Conservation (phyloP, 2,329 filamentous ascomycete species). For the Phoma sp. region DNA sequence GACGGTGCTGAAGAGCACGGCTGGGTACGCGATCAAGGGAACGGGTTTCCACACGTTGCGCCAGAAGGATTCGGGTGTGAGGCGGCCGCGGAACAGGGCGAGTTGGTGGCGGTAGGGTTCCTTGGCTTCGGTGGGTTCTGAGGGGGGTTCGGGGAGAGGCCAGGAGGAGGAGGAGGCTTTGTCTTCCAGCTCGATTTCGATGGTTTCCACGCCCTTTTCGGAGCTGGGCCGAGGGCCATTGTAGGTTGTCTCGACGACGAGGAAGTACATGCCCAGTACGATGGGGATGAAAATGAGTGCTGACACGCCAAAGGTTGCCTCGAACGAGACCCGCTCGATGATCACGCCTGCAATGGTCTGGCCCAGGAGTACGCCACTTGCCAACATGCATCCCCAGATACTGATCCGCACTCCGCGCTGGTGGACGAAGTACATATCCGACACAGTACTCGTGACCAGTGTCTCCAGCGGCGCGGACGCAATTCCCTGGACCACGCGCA, state of each 20-base stretch:
- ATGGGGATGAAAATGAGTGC: conserved; percentile 52
- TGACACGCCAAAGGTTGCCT: conserved; percentile 52
- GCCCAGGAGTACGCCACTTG: conserved; percentile 48
- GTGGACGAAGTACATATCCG: conserved; percentile 90
- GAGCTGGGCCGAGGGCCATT: conserved; percentile 26
- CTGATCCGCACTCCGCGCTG: conserved; percentile 87
- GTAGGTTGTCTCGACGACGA: conserved; percentile 54
- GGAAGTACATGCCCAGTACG: conserved; percentile 51
- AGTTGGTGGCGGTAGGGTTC: conserved; percentile 34
- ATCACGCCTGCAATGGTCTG: conserved; percentile 54
- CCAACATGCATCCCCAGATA: conserved; percentile 56
- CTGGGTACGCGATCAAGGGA: conserved; percentile 81
- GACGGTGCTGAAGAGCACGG: conserved; percentile 79
- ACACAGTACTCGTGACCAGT: conserved; percentile 85
- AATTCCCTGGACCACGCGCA: conserved; percentile 84
- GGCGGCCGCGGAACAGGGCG: conserved; percentile 36
- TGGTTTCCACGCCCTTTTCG: too few relatives aligned
- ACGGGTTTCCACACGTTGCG: conserved; percentile 62
- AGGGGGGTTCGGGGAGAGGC: conserved; percentile 17
- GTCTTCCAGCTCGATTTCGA: too few relatives aligned
- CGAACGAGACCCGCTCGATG: conserved; percentile 48
- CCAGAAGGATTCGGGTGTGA: conserved; percentile 42
- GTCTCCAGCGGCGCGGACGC: conserved; percentile 89
- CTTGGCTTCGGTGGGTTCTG: conserved; percentile 26
- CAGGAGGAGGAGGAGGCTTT: too few relatives aligned